Base-by-base conservation (phyloP, 163 green algal genomes). In the Volvox carteri region DNA sequence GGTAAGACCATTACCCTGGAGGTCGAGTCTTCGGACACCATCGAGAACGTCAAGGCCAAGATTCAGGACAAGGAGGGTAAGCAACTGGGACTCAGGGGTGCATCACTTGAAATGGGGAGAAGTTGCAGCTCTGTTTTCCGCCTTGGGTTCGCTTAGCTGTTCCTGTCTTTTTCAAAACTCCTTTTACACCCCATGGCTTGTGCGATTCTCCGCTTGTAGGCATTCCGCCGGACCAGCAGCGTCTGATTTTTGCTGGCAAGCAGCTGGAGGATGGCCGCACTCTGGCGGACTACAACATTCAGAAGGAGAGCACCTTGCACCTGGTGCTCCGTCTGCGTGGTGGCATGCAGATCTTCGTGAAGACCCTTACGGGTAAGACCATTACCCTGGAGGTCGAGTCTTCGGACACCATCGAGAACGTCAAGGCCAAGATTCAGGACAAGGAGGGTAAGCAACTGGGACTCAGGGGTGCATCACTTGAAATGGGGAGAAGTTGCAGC, bases 371-470 rank as follows among this genome's bases (percentile, higher is more conserved):
- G 68, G 96, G 96, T n/a, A 97, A 97, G 92, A 97, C 95, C 50
- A 95, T 95, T 85, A 95, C 90, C 54, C 90, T 96, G 12, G 94
- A 97, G 92, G 93, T 95, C 56, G 94, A 95, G 93, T 95, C 92
- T 46, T 94, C 89, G 21, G 92, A 95, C 88, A 95, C 92, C 73
- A 95, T 95, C 65, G 94, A 98, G 84, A 96, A 96, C 83, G 95
- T 97, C 54, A 96, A 97, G 96, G 78, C 90, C 73, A 98, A 98
- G 94, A 98, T 99, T 78, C 96, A 99, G 93, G 96, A 98, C 95
- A 98, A 98, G 95, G 97, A 98, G 94, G 97, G 95, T 92, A 50
- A 90, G 92, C 88, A 14, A 23, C 48, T 11, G 48, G 48, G 12
- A 46, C n/a, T n/a, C n/a, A n/a, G n/a, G n/a, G n/a, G n/a, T n/a